phyloP scores from a whole-genome alignment of 495 filamentous ascomycete species.

The Tetracladium setigerum region DNA sequence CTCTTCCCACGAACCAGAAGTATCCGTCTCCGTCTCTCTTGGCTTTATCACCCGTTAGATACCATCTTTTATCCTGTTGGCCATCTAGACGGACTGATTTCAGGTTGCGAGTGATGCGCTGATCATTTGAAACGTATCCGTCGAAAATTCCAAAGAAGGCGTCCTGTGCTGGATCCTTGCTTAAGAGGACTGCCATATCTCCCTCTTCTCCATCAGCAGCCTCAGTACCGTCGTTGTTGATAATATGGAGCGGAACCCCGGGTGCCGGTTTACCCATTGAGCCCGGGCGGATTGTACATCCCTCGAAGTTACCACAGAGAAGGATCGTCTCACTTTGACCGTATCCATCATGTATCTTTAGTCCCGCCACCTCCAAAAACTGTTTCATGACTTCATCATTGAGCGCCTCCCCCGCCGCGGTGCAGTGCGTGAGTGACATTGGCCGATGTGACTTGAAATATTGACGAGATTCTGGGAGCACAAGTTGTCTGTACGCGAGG shows the following conservation, averaged over 20 bases:
- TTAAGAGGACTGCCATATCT: conserved; percentile 2
- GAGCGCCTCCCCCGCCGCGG: conserved; percentile 2
- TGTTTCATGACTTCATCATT: conserved; percentile 1
- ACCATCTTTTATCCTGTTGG: not conserved
- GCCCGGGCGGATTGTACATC: not conserved
- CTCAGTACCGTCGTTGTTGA: conserved; percentile 1
- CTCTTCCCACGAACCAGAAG: conserved; percentile 9
- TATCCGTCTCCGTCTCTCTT: conserved; percentile 6
- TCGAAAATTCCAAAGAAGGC: conserved; percentile 11
- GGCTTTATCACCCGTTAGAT: conserved; percentile 5
- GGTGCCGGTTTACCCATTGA: conserved; percentile 7
- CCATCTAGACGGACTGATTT: not conserved
- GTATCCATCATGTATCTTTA: conserved; percentile 5
- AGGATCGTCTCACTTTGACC: conserved; percentile 6
- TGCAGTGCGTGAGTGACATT: not conserved
- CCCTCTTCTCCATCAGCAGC: not conserved
- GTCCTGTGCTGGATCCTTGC: not conserved
- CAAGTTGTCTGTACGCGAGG: conserved; percentile 4
- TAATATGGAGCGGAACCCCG: conserved; percentile 2
- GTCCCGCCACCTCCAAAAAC: not conserved
- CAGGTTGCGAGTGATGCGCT: not conserved
- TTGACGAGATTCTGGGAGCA: not conserved
- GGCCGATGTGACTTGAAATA: not conserved
- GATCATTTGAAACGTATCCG: not conserved
- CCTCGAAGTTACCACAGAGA: conserved; percentile 3